Base-by-base conservation (phyloP, 2,329 filamentous ascomycete species). In the Colletotrichum chlorophyti region DNA sequence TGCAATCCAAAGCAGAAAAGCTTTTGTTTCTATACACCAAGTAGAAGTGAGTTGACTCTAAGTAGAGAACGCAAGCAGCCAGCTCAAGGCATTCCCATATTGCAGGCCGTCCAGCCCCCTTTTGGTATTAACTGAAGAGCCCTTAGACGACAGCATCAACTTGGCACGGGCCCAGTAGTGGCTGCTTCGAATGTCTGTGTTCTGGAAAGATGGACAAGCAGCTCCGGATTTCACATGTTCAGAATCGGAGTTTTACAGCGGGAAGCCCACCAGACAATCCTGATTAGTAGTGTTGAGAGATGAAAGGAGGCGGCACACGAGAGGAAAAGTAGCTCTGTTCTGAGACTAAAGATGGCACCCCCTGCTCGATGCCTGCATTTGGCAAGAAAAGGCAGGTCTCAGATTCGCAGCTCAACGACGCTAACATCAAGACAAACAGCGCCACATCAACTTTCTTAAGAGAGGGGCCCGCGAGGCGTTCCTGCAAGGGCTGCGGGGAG, bases 401-500 rank as follows among this genome's bases (percentile, higher is more conserved):
- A 34, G 51, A 50, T 45, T 19, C 49, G 27, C 52, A 57, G 43
- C 57, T 60, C 51, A 49, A 50, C 51, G 45, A 57, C 38, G 34
- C 52, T 46, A 49, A 26, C 42, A 40, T 15, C 38, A 23, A 60
- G 38, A 51, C 37, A 43, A n/a, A 32, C 29, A 32, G 29, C 29
- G 37, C n/a, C n/a, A n/a, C n/a, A n/a, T n/a, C n/a, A n/a, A n/a
- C n/a, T n/a, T n/a, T n/a, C n/a, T n/a, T n/a, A n/a, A n/a, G n/a
- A n/a, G n/a, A n/a, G n/a, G n/a, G n/a, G n/a, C n/a, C n/a, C n/a
- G n/a, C n/a, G n/a, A n/a, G n/a, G n/a, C n/a, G n/a, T n/a, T n/a
- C n/a, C n/a, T n/a, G n/a, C n/a, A n/a, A n/a, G n/a, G n/a, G n/a
- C n/a, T n/a, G n/a, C n/a, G n/a, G n/a, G n/a, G n/a, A n/a, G n/a